phyloP scores from a whole-genome alignment of 768 basidiomycete genomes.

The Crassisporium funariophilum region DNA sequence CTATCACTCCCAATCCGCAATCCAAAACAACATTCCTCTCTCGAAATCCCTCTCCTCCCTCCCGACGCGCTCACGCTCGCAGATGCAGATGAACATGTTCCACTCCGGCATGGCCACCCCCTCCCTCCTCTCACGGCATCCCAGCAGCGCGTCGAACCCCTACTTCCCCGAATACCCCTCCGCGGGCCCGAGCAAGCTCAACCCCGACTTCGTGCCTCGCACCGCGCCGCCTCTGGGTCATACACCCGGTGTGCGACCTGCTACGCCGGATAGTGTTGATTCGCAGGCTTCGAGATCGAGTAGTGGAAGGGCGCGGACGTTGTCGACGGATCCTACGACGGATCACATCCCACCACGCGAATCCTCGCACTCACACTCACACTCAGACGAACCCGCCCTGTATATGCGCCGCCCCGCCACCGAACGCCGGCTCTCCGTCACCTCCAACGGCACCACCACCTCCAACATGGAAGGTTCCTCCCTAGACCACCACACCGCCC shows the following conservation, averaged over 20 bases:
- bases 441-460: slow-evolving; percentile 32
- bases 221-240: slow-evolving; percentile 9
- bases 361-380: neutral
- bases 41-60: slow-evolving; percentile 17
- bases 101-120: slow-evolving; percentile 28
- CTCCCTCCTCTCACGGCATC: slow-evolving; percentile 26
- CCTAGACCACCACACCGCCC: slow-evolving; percentile 19
- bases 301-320: slow-evolving; percentile 43
- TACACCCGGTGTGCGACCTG: slow-evolving; percentile 26
- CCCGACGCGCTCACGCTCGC: slow-evolving; percentile 14
- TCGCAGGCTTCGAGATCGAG: slow-evolving; percentile 53
- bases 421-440: slow-evolving; percentile 39
- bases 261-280: slow-evolving; percentile 53
- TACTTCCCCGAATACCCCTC: slow-evolving; percentile 24
- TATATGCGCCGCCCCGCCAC: slow-evolving; percentile 22
- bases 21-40: slow-evolving; percentile 38
- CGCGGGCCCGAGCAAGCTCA: slow-evolving; percentile 4
- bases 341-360: slow-evolving; percentile 13
- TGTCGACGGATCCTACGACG: slow-evolving; percentile 47
- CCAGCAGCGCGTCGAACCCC: slow-evolving; percentile 24
- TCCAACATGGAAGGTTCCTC: slow-evolving; percentile 18
- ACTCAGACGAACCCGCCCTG: slow-evolving; percentile 9
- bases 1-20: slow-evolving; percentile 82
- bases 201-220: slow-evolving; percentile 5
- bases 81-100: slow-evolving; percentile 18